Percentiles rank a stretch among this genome's conserved stretches.
Evolutionary conservation across 495 filamentous ascomycete genomes (phyloP).

Genomic region (Cairneyella variabilis): DNA sequence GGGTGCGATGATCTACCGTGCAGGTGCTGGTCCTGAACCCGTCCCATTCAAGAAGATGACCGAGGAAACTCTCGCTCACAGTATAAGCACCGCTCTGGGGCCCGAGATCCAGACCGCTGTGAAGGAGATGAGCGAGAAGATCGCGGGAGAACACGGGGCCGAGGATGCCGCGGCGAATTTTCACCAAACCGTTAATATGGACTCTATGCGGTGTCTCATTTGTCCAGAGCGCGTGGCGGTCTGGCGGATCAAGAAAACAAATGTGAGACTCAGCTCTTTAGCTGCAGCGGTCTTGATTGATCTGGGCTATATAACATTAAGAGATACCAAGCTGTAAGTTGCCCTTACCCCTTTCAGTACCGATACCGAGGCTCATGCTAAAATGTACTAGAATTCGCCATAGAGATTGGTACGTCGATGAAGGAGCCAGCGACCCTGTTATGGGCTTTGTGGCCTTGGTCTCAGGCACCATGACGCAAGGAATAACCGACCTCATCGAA

Average conservation of each 20-base stretch:
- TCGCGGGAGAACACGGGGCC: conserved; percentile 16
- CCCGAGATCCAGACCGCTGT: conserved; percentile 54
- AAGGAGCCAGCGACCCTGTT: conserved; percentile 52
- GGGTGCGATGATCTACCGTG: conserved; percentile 68
- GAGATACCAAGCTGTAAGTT: too few species aligned
- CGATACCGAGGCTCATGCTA: conserved; percentile 7
- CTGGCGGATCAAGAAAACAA: conserved; percentile 40
- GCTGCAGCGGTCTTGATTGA: conserved; percentile 60
- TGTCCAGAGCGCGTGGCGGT: conserved; percentile 24
- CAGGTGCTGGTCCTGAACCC: conserved; percentile 68
- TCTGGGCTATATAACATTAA: too few species aligned
- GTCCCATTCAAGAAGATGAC: conserved; percentile 71
- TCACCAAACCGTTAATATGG: conserved; percentile 16
- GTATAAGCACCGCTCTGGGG: conserved; percentile 62
- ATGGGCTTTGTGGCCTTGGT: conserved; percentile 55
- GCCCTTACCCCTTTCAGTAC: too few species aligned
- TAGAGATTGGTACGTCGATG: conserved; percentile 54
- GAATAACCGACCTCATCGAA: conserved; percentile 60
- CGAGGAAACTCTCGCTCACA: conserved; percentile 60
- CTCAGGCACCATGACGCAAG: conserved; percentile 55
- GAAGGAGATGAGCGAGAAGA: conserved; percentile 26
- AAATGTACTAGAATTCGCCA: conserved; percentile 39
- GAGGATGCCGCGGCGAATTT: conserved; percentile 16
- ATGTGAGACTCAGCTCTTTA: conserved; percentile 62
- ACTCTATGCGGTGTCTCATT: conserved; percentile 23